These are phyloP conservation scores for Phytophthora pini DNA, from an alignment of 352 stramenopile species.

Conservation along the genomic window DNA sequence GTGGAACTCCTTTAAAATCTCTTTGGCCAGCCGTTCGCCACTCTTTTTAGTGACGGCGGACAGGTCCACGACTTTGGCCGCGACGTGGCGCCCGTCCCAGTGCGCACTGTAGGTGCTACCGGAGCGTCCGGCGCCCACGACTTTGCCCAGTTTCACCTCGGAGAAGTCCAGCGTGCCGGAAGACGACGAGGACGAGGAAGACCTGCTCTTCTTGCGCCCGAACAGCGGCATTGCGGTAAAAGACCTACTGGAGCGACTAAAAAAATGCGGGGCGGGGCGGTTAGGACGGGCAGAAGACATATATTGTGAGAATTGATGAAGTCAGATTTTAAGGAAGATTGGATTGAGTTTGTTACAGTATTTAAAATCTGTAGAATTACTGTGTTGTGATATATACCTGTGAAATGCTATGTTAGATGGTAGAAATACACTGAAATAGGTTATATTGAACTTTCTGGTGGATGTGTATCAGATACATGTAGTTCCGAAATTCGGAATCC, in stretches of 20 bases:
- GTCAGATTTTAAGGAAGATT: no score
- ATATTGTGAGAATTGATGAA: background rate
- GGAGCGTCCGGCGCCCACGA: conserved; percentile 55
- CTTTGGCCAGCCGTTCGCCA: conserved; percentile 46
- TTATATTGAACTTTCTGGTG: background rate
- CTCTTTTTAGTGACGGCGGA: conserved; percentile 28
- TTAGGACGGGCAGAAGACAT: background rate
- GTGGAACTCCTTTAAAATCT: conserved; percentile 60
- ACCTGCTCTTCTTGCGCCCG: conserved; percentile 27
- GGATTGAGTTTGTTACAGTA: no score
- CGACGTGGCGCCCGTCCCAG: conserved; percentile 58
- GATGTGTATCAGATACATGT: no score
- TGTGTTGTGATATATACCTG: no score
- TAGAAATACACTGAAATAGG: background rate
- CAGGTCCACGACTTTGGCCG: conserved; percentile 61
- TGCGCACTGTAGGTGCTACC: conserved; percentile 60
- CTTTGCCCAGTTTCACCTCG: conserved; percentile 52
- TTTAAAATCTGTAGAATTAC: no score
- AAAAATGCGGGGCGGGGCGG: background rate
- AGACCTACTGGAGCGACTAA: conserved; percentile 1
- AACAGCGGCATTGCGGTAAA: conserved; percentile 28
- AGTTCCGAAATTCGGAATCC: no score
- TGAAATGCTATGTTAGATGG: no score
- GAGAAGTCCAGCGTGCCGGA: conserved; percentile 40
- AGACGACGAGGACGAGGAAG: conserved; percentile 21